Evolutionary conservation across 2,329 filamentous ascomycete species (phyloP).

Genomic region (Neonectria punicea): DNA sequence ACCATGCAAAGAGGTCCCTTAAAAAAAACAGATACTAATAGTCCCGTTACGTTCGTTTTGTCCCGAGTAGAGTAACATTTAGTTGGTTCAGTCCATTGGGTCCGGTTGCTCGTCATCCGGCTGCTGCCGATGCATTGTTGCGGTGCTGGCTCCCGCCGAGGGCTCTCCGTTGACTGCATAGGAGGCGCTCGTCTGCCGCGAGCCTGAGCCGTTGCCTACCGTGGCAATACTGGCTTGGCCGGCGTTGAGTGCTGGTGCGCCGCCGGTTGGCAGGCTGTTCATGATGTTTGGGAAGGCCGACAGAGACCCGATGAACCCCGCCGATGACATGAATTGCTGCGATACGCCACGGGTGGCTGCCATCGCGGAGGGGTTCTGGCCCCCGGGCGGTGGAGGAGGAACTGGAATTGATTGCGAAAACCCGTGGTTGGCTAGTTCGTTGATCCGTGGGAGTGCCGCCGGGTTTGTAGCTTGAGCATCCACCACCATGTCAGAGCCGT

Average conservation of each 20-base stretch:
- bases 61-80: conserved; percentile 23
- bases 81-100: conserved; percentile 35
- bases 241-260: conserved; percentile 24
- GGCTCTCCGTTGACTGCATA: conserved; percentile 40
- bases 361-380: conserved; percentile 39
- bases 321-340: conserved; percentile 32
- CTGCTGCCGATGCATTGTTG: conserved; percentile 47
- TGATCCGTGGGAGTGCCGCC: conserved; percentile 24
- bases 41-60: conserved; percentile 23
- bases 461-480: conserved; percentile 46
- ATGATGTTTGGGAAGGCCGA: conserved; percentile 43
- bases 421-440: conserved; percentile 24
- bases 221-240: conserved; percentile 46
- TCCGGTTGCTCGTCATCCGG: conserved; percentile 34
- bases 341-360: conserved; percentile 24
- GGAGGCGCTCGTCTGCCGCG: conserved; percentile 28
- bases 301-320: conserved; percentile 34
- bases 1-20: conserved; percentile 31
- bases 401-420: conserved; percentile 41
- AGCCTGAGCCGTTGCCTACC: conserved; percentile 35
- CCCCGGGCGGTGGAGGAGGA: conserved; percentile 42
- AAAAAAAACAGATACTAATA: conserved; percentile 27
- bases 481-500: conserved; percentile 52
- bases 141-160: conserved; percentile 50
- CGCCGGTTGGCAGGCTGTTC: conserved; percentile 42